Conservation (phyloP, 768 basidiomycete species). For the Pleurotus tuber-regium region DNA sequence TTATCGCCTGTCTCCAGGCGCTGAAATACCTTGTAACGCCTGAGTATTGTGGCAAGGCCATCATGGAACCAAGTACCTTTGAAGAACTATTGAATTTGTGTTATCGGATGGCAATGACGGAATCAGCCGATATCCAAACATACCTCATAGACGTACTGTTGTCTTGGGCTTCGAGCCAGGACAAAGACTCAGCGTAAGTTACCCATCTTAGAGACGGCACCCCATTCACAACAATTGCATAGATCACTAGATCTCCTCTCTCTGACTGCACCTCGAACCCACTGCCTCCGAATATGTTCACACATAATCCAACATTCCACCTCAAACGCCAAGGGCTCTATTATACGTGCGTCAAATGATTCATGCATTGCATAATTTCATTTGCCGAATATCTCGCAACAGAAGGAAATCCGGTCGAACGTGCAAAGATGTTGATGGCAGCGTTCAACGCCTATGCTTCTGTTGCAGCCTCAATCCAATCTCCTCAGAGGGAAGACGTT, state of each 20-base stretch:
- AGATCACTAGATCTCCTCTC: slow-evolving; percentile 36
- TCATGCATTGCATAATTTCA: too few relatives aligned
- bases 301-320: slow-evolving; percentile 75
- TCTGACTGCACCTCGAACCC: slow-evolving; percentile 47
- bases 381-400: slow-evolving; percentile 13
- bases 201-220: slow-evolving; percentile 13
- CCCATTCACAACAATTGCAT: slow-evolving; percentile 6
- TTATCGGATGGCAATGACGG: slow-evolving; percentile 89
- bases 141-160: slow-evolving; percentile 71
- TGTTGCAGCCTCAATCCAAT: slow-evolving; percentile 53
- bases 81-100: slow-evolving; percentile 88
- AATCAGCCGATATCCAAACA: slow-evolving; percentile 66
- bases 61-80: slow-evolving; percentile 80
- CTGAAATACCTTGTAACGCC: slow-evolving; percentile 78
- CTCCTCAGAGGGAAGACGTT: slow-evolving; percentile 66
- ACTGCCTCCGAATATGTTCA: slow-evolving; percentile 82
- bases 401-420: slow-evolving; percentile 55
- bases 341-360: slow-evolving; percentile 42
- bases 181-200: slow-evolving; percentile 12
- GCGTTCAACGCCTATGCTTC: slow-evolving; percentile 61
- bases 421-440: slow-evolving; percentile 60
- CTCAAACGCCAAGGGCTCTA: slow-evolving; percentile 48
- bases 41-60: slow-evolving; percentile 76
- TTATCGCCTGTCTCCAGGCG: slow-evolving; percentile 68
- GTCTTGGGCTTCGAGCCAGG: slow-evolving; percentile 49